Evolutionary conservation across 2,329 filamentous ascomycete species (phyloP).

Genomic region (Hypoxylon sp.): DNA sequence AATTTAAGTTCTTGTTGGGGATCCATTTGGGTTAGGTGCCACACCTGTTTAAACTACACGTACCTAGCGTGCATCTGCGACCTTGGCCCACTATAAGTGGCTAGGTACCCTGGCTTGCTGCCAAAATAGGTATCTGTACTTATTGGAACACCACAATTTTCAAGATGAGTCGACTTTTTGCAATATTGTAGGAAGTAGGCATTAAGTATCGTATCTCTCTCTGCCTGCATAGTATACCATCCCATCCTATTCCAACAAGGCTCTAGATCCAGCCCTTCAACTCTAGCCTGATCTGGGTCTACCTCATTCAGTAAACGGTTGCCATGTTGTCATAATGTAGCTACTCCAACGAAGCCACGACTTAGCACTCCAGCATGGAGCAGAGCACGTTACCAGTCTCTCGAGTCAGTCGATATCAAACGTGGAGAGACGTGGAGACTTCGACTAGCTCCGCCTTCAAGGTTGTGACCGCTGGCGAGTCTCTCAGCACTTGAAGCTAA

Average conservation of each 20-base stretch:
- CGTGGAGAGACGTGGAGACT: conserved; percentile 12
- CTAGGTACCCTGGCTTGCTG: not conserved
- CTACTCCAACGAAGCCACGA: conserved; percentile 7
- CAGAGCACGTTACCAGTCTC: not conserved
- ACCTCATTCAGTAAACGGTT: not conserved
- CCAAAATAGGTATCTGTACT: conserved; percentile 20
- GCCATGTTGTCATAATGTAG: not conserved
- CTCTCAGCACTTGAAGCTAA: conserved; percentile 1
- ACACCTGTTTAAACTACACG: conserved; percentile 48
- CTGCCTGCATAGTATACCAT: not conserved
- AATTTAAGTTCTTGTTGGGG: conserved; percentile 56
- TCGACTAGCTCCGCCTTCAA: conserved; percentile 8
- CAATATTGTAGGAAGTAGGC: no score
- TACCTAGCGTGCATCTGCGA: conserved; percentile 31
- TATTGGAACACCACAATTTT: conserved; percentile 6
- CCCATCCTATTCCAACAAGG: conserved; percentile 1
- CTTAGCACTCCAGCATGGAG: not conserved
- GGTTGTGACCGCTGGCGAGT: conserved; percentile 1
- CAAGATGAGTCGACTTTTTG: conserved; percentile 7
- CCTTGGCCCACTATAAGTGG: conserved; percentile 33
- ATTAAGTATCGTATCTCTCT: not conserved
- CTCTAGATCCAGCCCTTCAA: conserved; percentile 11
- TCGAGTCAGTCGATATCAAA: conserved; percentile 13
- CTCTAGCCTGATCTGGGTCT: no score
- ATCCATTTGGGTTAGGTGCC: conserved; percentile 62